A percentile compares a stretch with the other conserved stretches of the same genome.
These are phyloP conservation scores for Talaromyces trachyspermus DNA, from an alignment of 495 filamentous ascomycete species.

Conservation along the genomic window DNA sequence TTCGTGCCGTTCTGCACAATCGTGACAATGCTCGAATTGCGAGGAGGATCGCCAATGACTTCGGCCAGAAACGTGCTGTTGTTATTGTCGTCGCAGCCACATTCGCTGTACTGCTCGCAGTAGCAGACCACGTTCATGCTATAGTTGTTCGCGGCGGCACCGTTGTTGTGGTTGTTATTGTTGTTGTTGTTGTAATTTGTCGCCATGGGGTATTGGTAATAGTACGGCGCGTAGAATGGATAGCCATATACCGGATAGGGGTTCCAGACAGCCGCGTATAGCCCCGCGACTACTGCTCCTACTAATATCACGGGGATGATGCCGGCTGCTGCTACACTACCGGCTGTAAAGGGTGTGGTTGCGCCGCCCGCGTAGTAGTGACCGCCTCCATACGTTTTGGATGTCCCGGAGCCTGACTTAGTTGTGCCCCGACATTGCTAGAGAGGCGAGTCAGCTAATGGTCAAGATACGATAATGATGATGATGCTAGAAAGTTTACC, in stretches of 20 bases:
- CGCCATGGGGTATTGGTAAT: conserved; percentile 47
- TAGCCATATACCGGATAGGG: conserved; percentile 50
- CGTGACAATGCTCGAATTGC: conserved; percentile 61
- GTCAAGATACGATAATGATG: conserved; percentile 6
- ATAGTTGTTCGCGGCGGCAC: conserved; percentile 53
- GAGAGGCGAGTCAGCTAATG: conserved; percentile 6
- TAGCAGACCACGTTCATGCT: conserved; percentile 66
- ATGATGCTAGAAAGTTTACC: not conserved
- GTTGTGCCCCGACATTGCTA: conserved; percentile 56
- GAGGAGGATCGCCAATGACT: conserved; percentile 58
- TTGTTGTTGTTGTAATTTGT: conserved; percentile 54
- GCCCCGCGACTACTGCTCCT: conserved; percentile 49
- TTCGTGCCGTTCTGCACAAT: conserved; percentile 62
- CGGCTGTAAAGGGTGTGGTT: conserved; percentile 57
- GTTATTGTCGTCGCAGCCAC: conserved; percentile 76
- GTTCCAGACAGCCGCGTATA: conserved; percentile 51
- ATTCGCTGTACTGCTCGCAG: conserved; percentile 62
- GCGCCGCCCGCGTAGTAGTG: conserved; percentile 76
- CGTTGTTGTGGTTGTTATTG: conserved; percentile 24
- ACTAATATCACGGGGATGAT: conserved; percentile 52
- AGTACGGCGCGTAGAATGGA: conserved; percentile 56
- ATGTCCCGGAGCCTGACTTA: conserved; percentile 55
- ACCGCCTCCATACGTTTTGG: conserved; percentile 56
- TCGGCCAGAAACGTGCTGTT: conserved; percentile 48
- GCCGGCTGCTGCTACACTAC: conserved; percentile 46